Conservation (phyloP, 2,329 filamentous ascomycete species). For the Fusarium newnesense region DNA sequence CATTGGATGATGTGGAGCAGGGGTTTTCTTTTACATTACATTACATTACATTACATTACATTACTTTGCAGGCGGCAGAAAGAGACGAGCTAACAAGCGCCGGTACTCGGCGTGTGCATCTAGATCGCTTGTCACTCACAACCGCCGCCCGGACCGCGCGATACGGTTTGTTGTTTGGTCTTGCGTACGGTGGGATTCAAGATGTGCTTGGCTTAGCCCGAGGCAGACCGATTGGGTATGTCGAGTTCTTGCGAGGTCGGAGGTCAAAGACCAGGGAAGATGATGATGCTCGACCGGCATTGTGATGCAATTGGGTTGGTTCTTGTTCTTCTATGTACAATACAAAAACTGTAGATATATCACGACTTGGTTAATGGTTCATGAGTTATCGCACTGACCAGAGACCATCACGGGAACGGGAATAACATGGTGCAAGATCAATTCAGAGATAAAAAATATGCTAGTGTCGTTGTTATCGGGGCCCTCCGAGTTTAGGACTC, state of each 20-base stretch:
- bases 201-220: conserved; percentile 76
- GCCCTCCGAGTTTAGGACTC: conserved; percentile 16
- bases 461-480: conserved; percentile 24
- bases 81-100: conserved; percentile 40
- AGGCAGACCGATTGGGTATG: conserved; percentile 78
- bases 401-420: conserved; percentile 5
- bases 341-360: conserved; percentile 8
- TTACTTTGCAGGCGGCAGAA: neutral
- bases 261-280: conserved; percentile 22
- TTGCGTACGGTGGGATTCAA: conserved; percentile 84
- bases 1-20: conserved; percentile 10
- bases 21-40: neutral
- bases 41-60: neutral
- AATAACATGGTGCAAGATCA: conserved; percentile 4
- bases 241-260: conserved; percentile 71
- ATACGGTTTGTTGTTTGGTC: conserved; percentile 80
- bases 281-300: conserved; percentile 25
- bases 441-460: conserved; percentile 2
- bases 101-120: conserved; percentile 43
- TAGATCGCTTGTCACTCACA: conserved; percentile 82
- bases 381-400: conserved; percentile 3
- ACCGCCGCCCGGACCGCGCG: conserved; percentile 82
- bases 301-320: neutral
- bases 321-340: neutral
- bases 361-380: neutral